Conservation (phyloP, 2,329 filamentous ascomycete genomes). For the Teratosphaeria epicoccoides region DNA sequence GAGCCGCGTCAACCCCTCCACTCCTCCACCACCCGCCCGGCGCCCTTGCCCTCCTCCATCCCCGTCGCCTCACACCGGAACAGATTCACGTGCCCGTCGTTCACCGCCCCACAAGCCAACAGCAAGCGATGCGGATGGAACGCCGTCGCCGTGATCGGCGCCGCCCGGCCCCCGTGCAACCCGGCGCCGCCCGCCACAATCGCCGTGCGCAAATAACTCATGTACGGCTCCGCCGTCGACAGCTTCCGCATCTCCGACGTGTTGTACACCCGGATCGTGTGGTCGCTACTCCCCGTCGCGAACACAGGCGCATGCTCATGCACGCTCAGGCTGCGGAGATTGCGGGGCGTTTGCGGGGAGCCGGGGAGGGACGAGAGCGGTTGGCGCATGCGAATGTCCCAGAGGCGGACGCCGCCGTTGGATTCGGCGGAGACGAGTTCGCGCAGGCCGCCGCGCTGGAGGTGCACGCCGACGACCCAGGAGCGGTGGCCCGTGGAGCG, state of each 20-base stretch:
- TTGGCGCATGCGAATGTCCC: conserved; percentile 69
- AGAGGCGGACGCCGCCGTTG: conserved; percentile 87
- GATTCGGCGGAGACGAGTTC: conserved; percentile 84
- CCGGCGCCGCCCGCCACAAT: conserved; percentile 5
- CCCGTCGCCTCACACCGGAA: conserved; percentile 39
- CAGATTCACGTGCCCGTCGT: conserved; percentile 83
- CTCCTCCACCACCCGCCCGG: neutral
- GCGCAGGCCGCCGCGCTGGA: conserved; percentile 87
- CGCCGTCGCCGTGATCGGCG: conserved; percentile 76
- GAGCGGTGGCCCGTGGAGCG: conserved; percentile 85
- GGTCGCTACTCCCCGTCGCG: conserved; percentile 80
- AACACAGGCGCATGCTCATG: conserved; percentile 97
- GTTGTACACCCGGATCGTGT: conserved; percentile 87
- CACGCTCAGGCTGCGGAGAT: conserved; percentile 64
- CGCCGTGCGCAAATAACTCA: conserved; percentile 40
- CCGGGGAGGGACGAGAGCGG: conserved; percentile 43
- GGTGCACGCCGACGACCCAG: conserved; percentile 93
- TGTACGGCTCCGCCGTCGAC: conserved; percentile 79
- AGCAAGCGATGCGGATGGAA: conserved; percentile 95
- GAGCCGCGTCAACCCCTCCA: neutral
- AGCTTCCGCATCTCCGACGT: conserved; percentile 51
- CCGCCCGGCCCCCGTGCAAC: conserved; percentile 37
- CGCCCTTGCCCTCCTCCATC: neutral
- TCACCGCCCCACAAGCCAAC: conserved; percentile 73
- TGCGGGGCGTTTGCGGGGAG: conserved; percentile 26